phyloP scores from a whole-genome alignment of 2,329 filamentous ascomycete species.

The Phoma herbarum region DNA sequence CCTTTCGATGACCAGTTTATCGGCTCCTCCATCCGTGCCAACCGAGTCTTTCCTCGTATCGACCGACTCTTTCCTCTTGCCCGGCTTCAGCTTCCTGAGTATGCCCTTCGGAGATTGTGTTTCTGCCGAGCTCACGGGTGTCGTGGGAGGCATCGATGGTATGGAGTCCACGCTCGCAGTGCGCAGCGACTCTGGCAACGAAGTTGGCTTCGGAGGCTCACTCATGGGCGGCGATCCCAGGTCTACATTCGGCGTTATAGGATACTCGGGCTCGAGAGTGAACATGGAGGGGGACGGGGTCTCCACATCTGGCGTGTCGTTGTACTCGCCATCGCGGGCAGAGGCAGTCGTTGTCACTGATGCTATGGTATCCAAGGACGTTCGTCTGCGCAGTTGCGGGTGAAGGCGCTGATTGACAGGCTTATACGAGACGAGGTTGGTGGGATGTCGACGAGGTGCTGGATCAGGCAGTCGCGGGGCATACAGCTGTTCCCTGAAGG shows the following conservation, averaged over 20 bases:
- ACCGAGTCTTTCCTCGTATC: constrained; percentile 3
- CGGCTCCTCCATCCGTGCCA: constrained; percentile 23
- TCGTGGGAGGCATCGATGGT: constrained; percentile 22
- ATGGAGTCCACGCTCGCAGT: constrained; percentile 24
- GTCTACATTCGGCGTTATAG: constrained; percentile 16
- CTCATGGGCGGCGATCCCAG: constrained; percentile 2
- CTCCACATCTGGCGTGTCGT: constrained; percentile 18
- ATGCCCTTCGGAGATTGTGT: constrained; percentile 33
- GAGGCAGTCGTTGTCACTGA: constrained; percentile 39
- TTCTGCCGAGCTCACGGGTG: constrained; percentile 24
- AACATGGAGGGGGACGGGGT: constrained; percentile 27
- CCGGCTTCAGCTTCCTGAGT: constrained; percentile 32
- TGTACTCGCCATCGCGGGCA: constrained; percentile 23
- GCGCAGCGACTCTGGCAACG: constrained; percentile 15
- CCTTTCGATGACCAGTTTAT: constrained; percentile 43
- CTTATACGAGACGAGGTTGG: constrained; percentile 33
- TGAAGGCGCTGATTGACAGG: constrained; percentile 33
- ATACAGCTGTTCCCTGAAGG: constrained; percentile 24
- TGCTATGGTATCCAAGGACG: constrained; percentile 45
- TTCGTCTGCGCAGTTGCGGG: constrained; percentile 33
- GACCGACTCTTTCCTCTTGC: constrained; percentile 11
- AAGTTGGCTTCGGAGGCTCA: constrained; percentile 6
- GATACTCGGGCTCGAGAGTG: constrained; percentile 18
- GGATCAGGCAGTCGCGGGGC: constrained; percentile 16
- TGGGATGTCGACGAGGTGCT: constrained; percentile 25